Base-by-base conservation (phyloP, 2,329 filamentous ascomycete genomes). In the Sarocladiaceae sp. region DNA sequence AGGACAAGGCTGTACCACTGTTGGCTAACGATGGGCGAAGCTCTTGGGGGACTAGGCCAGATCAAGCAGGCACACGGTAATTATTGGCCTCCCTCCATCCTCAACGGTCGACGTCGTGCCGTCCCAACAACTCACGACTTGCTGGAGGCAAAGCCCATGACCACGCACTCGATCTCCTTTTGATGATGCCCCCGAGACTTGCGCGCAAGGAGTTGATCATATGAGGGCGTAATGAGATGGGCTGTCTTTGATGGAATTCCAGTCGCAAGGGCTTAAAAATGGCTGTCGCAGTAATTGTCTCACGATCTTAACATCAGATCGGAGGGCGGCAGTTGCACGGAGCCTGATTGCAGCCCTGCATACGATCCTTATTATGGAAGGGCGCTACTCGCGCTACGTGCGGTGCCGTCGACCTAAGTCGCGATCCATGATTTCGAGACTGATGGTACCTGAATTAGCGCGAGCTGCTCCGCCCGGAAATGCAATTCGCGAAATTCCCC, bases 161-260 rank as follows among this genome's bases (percentile, higher is more conserved):
- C n/a, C n/a, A n/a, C n/a, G n/a, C n/a, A n/a, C n/a, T n/a, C n/a
- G n/a, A n/a, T n/a, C n/a, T n/a, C n/a, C n/a, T 22, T 22, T 44
- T 28, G 13, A 26, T 6, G 11, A 10, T 6, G n/a, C n/a, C 40
- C 22, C 40, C 40, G 44, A 48, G 44, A 48, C 44, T 28, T 33
- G 26, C 6, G 44, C 11, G 44, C n/a, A 26, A 33, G 26, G 23
- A 28, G n/a, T 7, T 17, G 26, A 20, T 29, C 25, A 31, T 12
- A 5, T 33, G 44, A 7, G 4, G 44, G 3, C 28, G 13, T 12
- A 33, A 12, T 22, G 28, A 18, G 13, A 31, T 7, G n/a, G 20
- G 13, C 44, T 48, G 44, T 48, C 44, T 48, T 48, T 29, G 44
- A 17, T 12, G n/a, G 15, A 20, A 48, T 48, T 48, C 44, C 44